Base-by-base conservation (phyloP, 768 basidiomycete genomes). In the Calvatia gigantea region DNA sequence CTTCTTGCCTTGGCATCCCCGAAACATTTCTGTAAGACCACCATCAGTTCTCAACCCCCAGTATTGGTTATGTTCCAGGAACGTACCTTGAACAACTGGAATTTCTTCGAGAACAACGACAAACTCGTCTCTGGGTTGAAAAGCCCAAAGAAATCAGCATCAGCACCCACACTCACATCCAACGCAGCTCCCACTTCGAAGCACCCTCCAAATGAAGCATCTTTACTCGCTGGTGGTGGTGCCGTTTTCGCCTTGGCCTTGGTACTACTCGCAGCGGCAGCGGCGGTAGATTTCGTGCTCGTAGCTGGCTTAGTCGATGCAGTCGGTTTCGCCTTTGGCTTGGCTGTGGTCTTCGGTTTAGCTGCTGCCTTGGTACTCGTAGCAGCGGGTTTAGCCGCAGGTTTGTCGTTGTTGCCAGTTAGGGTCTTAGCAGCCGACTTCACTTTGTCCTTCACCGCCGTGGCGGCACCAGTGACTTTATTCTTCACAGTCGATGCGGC, bases 101-200 rank as follows among this genome's bases (percentile, higher is more conserved):
- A 74, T 6, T 73, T 60, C 58, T 72, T 71, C 39, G 54, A 62
- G 59, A 75, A 76, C 28, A 79, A 57, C 6, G 65, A 50, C 9
- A 74, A 62, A 54, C 65, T 60, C 0, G 68, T 71, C 19, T 46
- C 64, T 12, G 59, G 57, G 51, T 73, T 64, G 63, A 78, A 77
- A 1, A 79, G 54, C 4, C 67, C 67, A 56, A 77, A 77, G 64
- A 79, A 75, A 27, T 61, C 56, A 4, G 65, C 74, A 35, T 69
- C 61, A 3, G 75, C 77, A 2, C 75, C 75, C 17, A 70, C 73
- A 55, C 71, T 74, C 32, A 75, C 72, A 42, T 66, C 65, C 27
- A 79, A 51, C 0, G 61, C 70, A 0, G 71, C 66, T 25, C 60
- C 63, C 37, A 74, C 58, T n/a, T 69, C 67, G 37, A 75, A 58